Conservation (phyloP, 2,329 filamentous ascomycete genomes). For the Cladosporium oxysporum region DNA sequence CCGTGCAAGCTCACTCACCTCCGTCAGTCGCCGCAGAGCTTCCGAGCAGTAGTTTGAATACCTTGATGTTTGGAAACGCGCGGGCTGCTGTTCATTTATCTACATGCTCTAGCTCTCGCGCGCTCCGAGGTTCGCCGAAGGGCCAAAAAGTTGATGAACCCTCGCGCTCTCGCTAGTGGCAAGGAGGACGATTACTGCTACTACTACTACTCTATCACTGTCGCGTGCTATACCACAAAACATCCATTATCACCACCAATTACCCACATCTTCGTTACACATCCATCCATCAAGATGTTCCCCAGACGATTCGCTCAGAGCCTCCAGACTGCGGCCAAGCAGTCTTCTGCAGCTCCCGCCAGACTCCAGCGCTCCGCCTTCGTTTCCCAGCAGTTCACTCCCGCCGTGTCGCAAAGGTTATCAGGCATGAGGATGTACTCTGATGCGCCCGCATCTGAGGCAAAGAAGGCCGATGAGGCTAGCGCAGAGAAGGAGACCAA, state of each 20-base stretch:
- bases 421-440: slow-evolving; percentile 47
- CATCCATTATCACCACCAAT: not conserved
- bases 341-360: slow-evolving; percentile 14
- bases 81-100: not conserved
- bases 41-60: not conserved
- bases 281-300: slow-evolving; percentile 12
- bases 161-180: slow-evolving; percentile 9
- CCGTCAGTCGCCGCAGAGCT: not conserved
- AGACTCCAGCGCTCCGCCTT: slow-evolving; percentile 21
- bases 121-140: slow-evolving; percentile 15
- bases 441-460: slow-evolving; percentile 45
- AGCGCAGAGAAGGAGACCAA: slow-evolving; percentile 35
- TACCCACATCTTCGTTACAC: not conserved
- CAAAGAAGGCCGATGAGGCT: slow-evolving; percentile 41
- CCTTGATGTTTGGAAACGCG: not conserved
- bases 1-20: not conserved
- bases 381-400: slow-evolving; percentile 26
- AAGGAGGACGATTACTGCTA: slow-evolving; percentile 17
- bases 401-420: slow-evolving; percentile 34
- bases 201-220: not conserved
- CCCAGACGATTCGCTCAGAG: slow-evolving; percentile 19
- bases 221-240: slow-evolving; percentile 8
- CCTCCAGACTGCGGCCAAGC: slow-evolving; percentile 19
- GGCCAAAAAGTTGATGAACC: slow-evolving; percentile 18
- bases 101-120: not conserved